phyloP scores from a whole-genome alignment of 1,284 basidiomycete species.

The Apiotrichum brassicae region DNA sequence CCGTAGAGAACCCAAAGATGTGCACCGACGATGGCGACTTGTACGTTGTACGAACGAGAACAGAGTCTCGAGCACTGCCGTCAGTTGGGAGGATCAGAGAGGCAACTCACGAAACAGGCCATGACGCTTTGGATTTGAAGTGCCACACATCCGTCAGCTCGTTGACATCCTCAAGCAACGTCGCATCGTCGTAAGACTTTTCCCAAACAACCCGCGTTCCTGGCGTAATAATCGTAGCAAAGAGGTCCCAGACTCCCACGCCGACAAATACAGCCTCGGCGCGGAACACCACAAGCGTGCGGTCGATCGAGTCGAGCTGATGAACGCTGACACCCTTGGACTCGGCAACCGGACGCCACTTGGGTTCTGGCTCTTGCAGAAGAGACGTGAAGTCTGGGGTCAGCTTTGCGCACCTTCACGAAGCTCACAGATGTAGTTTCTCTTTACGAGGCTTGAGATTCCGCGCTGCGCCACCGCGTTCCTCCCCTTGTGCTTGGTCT shows the following conservation, averaged over 20 bases:
- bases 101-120: constrained; percentile 74
- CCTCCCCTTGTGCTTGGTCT: constrained; percentile 37
- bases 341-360: constrained; percentile 83
- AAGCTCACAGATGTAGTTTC: constrained; percentile 76
- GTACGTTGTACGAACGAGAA: constrained; percentile 91
- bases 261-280: constrained; percentile 98
- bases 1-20: constrained; percentile 90
- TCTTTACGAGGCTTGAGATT: constrained; percentile 72
- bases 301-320: constrained; percentile 95
- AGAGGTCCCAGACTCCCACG: constrained; percentile 94
- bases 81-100: constrained; percentile 8
- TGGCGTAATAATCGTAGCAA: constrained; percentile 74
- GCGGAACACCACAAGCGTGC: constrained; percentile 89
- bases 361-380: constrained; percentile 94
- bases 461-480: constrained; percentile 64
- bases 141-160: constrained; percentile 91
- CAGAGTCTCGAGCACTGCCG: constrained; percentile 74
- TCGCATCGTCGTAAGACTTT: constrained; percentile 77
- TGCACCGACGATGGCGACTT: constrained; percentile 94
- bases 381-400: constrained; percentile 78
- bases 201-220: constrained; percentile 83
- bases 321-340: constrained; percentile 84
- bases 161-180: constrained; percentile 80
- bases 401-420: neutral
- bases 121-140: constrained; percentile 76